Evolutionary conservation across 1,284 basidiomycete species (phyloP).

Genomic region (Fomitiporia mediterranea): DNA sequence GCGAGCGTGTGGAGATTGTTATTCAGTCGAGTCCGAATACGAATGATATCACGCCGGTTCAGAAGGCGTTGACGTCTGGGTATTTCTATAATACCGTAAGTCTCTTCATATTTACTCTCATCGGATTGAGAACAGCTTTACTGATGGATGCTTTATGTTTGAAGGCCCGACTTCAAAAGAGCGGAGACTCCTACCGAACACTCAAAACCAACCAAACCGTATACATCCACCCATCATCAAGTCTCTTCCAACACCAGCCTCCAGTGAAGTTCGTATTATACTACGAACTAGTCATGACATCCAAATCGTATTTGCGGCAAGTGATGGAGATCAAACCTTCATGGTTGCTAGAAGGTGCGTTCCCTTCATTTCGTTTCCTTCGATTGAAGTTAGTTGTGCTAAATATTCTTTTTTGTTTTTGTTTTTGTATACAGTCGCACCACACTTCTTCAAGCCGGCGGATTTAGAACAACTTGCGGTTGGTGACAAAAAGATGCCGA

Average conservation of each 20-base stretch:
- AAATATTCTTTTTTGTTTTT: slow-evolving; percentile 10
- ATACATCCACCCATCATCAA: slow-evolving; percentile 93
- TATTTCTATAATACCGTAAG: slow-evolving; percentile 94
- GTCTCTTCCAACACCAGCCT: slow-evolving; percentile 92
- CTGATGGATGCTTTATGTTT: background rate
- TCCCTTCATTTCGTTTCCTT: background rate
- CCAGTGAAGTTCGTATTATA: slow-evolving; percentile 89
- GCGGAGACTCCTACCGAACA: slow-evolving; percentile 89
- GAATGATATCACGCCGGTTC: slow-evolving; percentile 88
- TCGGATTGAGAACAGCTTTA: background rate
- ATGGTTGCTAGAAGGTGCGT: slow-evolving; percentile 88
- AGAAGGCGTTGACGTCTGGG: slow-evolving; percentile 92
- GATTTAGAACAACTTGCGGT: slow-evolving; percentile 82
- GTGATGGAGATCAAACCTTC: slow-evolving; percentile 95
- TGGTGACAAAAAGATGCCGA: slow-evolving; percentile 90
- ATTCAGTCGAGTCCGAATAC: slow-evolving; percentile 84
- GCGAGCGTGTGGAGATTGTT: slow-evolving; percentile 95
- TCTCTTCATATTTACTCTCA: slow-evolving; percentile 17
- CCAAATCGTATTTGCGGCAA: slow-evolving; percentile 86
- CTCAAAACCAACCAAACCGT: slow-evolving; percentile 95
- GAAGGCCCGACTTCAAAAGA: slow-evolving; percentile 83
- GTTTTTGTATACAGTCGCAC: slow-evolving; percentile 64
- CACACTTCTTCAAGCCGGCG: slow-evolving; percentile 88
- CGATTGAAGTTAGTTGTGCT: background rate
- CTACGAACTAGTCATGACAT: slow-evolving; percentile 91